These are phyloP conservation scores for Mycena albidolilacea DNA, from an alignment of 768 basidiomycete species.

Conservation along the genomic window DNA sequence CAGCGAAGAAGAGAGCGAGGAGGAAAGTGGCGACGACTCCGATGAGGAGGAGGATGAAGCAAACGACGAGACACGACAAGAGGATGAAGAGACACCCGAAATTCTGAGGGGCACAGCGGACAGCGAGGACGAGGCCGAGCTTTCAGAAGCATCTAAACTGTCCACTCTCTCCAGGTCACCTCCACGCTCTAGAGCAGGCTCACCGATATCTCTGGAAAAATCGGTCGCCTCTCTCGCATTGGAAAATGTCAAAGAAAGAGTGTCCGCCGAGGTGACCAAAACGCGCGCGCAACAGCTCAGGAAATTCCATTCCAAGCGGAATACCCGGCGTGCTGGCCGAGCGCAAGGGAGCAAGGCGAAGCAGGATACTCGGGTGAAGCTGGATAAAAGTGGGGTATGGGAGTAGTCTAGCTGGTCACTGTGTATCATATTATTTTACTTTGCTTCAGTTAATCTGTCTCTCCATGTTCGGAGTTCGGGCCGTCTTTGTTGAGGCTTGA, in stretches of 20 bases:
- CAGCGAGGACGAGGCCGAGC: conserved; percentile 47
- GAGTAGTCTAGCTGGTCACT: conserved; percentile 51
- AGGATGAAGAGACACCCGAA: conserved; percentile 13
- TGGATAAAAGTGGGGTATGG: conserved; percentile 75
- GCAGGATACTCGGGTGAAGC: conserved; percentile 76
- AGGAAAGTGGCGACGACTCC: conserved; percentile 51
- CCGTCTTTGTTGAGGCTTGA: conserved; percentile 8
- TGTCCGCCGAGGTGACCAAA: conserved; percentile 74
- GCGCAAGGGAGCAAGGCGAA: conserved; percentile 90
- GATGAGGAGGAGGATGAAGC: conserved; percentile 47
- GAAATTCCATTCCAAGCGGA: conserved; percentile 86
- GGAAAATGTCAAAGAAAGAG: conserved; percentile 69
- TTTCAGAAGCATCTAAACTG: conserved; percentile 47
- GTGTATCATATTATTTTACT: not conserved
- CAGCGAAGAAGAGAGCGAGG: conserved; percentile 56
- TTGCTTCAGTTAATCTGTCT: not conserved
- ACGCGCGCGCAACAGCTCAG: conserved; percentile 73
- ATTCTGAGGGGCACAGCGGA: conserved; percentile 32
- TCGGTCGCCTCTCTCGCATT: conserved; percentile 59
- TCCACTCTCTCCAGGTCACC: conserved; percentile 63
- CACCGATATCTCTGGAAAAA: conserved; percentile 57
- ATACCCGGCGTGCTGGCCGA: conserved; percentile 73
- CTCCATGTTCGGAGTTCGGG: not conserved
- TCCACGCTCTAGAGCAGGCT: conserved; percentile 64
- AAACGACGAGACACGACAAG: not conserved